phyloP scores from a whole-genome alignment of 208 protist genomes.

The Crithidia sp. region DNA sequence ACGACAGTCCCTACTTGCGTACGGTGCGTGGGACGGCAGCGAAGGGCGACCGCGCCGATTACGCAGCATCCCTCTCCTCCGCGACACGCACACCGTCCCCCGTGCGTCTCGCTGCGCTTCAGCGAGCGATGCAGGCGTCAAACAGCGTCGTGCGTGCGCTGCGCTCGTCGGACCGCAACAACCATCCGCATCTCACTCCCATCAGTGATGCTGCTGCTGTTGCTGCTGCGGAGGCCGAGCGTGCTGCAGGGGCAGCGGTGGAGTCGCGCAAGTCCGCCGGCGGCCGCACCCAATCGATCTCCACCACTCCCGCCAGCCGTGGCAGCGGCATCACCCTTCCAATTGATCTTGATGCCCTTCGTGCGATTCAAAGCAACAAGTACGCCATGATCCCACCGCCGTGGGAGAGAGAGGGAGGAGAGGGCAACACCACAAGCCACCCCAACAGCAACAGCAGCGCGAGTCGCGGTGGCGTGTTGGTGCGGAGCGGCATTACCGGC shows the following conservation, averaged over 20 bases:
- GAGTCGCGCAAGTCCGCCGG: background rate
- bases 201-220: too few relatives aligned
- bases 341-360: constrained; percentile 13
- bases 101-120: constrained; percentile 22
- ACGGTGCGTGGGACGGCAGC: constrained; percentile 4
- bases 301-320: background rate
- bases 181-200: too few relatives aligned
- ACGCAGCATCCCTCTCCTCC: background rate
- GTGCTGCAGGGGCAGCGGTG: background rate
- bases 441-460: background rate
- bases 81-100: background rate
- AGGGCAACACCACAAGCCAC: background rate
- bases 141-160: constrained; percentile 9
- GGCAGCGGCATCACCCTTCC: background rate
- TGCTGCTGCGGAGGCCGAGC: too few relatives aligned
- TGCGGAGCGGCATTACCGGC: too few relatives aligned
- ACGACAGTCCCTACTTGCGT: constrained; percentile 29
- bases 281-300: background rate
- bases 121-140: constrained; percentile 23
- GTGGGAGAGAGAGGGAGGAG: constrained; percentile 43
- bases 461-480: too few relatives aligned
- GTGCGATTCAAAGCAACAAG: constrained; percentile 41
- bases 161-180: background rate
- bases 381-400: constrained; percentile 58
- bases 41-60: background rate